phyloP scores from a whole-genome alignment of 2,329 filamentous ascomycete genomes.

The Beauveria sp. region DNA sequence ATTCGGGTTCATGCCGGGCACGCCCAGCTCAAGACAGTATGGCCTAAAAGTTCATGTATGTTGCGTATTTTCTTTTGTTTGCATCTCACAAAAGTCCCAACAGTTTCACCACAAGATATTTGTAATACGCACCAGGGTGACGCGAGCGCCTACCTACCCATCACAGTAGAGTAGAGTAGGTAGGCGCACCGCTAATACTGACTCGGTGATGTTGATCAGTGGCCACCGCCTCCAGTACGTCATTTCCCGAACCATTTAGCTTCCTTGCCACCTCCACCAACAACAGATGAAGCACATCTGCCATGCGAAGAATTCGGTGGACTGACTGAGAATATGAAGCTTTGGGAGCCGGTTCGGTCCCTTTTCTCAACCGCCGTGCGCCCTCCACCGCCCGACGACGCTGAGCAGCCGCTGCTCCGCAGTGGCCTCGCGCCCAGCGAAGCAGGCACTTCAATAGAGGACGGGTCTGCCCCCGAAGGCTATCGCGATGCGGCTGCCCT shows the following conservation, averaged over 20 bases:
- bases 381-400: neutral
- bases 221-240: neutral
- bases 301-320: neutral
- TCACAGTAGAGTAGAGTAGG: no score
- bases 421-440: constrained; percentile 44
- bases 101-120: no score
- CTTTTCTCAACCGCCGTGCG: neutral
- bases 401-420: constrained; percentile 51
- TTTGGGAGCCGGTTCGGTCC: neutral
- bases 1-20: no score
- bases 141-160: no score
- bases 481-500: constrained; percentile 38
- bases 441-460: neutral
- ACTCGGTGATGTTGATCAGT: neutral
- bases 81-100: no score
- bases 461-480: neutral
- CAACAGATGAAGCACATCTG: neutral
- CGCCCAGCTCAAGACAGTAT: no score
- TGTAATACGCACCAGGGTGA: no score
- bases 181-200: neutral
- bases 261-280: neutral
- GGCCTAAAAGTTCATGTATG: no score
- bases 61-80: no score
- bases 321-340: neutral
- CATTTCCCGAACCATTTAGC: neutral